These are phyloP conservation scores for Termitomyces sp. DNA, from an alignment of 768 basidiomycete genomes.

Conservation along the genomic window DNA sequence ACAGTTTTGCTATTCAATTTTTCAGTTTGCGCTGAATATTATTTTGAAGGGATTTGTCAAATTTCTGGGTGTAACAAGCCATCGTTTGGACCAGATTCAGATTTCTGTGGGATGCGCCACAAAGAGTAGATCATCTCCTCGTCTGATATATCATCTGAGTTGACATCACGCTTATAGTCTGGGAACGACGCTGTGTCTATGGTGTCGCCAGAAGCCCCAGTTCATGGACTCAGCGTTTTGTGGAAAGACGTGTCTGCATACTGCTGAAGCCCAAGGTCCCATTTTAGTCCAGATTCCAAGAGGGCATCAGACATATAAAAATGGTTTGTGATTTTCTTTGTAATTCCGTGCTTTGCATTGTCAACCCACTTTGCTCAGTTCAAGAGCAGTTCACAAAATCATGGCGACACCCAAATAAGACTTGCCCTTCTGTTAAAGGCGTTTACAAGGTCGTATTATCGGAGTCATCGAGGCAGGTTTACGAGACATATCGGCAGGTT, in stretches of 20 bases:
- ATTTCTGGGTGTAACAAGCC: neutral
- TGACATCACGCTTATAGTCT: slow-evolving; percentile 23
- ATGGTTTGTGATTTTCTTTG: slow-evolving; percentile 40
- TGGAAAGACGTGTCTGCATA: slow-evolving; percentile 47
- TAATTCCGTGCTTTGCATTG: neutral
- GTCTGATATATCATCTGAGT: neutral
- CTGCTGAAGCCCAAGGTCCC: slow-evolving; percentile 52
- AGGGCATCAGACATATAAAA: slow-evolving; percentile 60
- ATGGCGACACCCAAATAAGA: slow-evolving; percentile 55
- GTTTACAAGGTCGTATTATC: slow-evolving; percentile 63
- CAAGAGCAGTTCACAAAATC: slow-evolving; percentile 67
- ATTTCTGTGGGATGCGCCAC: neutral
- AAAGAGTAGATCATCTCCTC: neutral
- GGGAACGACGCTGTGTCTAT: slow-evolving; percentile 50
- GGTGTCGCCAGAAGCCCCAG: slow-evolving; percentile 60
- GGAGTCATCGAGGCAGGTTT: slow-evolving; percentile 46
- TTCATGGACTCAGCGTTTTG: slow-evolving; percentile 38
- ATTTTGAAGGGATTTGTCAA: neutral
- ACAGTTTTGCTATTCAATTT: neutral
- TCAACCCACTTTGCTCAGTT: slow-evolving; percentile 29
- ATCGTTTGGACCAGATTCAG: neutral
- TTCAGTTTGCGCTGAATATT: neutral
- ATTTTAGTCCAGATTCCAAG: slow-evolving; percentile 56
- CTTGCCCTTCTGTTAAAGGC: slow-evolving; percentile 53
- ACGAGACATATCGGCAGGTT: slow-evolving; percentile 57